Percentiles rank a stretch among this genome's conserved stretches.
Evolutionary conservation across 2,329 filamentous ascomycete genomes (phyloP).

Genomic region (Ophiocordyceps robertsii): DNA sequence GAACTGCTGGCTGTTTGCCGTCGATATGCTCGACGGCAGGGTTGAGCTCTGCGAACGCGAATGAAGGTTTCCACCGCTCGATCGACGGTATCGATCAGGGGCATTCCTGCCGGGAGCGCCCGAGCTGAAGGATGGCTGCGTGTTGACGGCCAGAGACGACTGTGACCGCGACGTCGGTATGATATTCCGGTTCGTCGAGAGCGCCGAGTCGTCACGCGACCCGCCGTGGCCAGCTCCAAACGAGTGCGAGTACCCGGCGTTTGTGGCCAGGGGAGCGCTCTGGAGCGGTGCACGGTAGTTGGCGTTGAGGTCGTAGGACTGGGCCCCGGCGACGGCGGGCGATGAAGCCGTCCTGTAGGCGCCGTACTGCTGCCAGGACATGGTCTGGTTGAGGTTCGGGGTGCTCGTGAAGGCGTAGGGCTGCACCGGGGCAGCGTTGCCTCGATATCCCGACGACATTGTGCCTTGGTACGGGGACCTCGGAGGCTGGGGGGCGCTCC

Average conservation of each 20-base stretch:
- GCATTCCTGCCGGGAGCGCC: constrained; percentile 32
- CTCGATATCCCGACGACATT: constrained; percentile 37
- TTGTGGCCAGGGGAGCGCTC: constrained; percentile 25
- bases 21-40: constrained; percentile 12
- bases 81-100: constrained; percentile 68
- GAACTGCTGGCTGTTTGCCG: constrained; percentile 15
- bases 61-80: constrained; percentile 32
- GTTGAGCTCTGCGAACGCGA: constrained; percentile 22
- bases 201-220: constrained; percentile 38
- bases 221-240: constrained; percentile 23
- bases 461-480: constrained; percentile 14
- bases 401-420: constrained; percentile 65
- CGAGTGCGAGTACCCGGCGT: constrained; percentile 23
- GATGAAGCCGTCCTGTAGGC: constrained; percentile 34
- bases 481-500: constrained; percentile 18
- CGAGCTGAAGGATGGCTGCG: constrained; percentile 32
- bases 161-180: constrained; percentile 26
- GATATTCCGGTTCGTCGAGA: constrained; percentile 28
- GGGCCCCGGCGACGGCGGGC: constrained; percentile 24
- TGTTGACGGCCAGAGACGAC: constrained; percentile 25
- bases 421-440: constrained; percentile 47
- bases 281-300: constrained; percentile 11
- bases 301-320: constrained; percentile 10
- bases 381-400: constrained; percentile 45
- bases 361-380: constrained; percentile 37